Evolutionary conservation across 331 rosid genomes (phyloP).

Genomic region (Quercus phellos): DNA sequence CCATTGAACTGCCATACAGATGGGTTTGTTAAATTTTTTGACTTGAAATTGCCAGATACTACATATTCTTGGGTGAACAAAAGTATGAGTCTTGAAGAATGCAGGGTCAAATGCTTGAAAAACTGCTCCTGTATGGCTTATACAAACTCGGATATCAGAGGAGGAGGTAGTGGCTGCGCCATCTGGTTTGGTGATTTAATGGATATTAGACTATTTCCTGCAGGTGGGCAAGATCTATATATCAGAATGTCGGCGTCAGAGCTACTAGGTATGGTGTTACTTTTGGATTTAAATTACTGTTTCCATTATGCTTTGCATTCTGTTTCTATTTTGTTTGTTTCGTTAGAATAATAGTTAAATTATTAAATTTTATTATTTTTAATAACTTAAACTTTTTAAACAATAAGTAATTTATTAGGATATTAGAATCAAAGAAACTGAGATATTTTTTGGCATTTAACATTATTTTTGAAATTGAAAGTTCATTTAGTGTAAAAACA

Average conservation of each 20-base stretch:
- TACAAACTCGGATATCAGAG: slow-evolving; percentile 19
- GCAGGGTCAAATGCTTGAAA: slow-evolving; percentile 21
- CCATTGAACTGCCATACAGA: slow-evolving; percentile 12
- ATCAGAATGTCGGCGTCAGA: slow-evolving; percentile 17
- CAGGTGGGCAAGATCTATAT: slow-evolving; percentile 24
- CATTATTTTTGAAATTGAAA: no score
- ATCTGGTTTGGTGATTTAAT: slow-evolving; percentile 27
- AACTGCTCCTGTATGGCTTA: slow-evolving; percentile 25
- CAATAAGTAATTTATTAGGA: no score
- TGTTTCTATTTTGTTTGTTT: no score
- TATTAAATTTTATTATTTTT: no score
- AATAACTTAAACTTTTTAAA: no score
- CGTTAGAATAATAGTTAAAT: no score
- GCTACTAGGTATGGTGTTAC: slow-evolving; percentile 3
- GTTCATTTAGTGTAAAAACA: no score
- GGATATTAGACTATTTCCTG: slow-evolving; percentile 15
- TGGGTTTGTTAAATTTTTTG: slow-evolving; percentile 6
- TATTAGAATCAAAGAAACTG: no score
- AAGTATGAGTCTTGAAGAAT: slow-evolving; percentile 13
- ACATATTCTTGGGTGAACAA: slow-evolving; percentile 18
- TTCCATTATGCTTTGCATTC: no score
- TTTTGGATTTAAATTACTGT: background rate
- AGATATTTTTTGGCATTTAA: no score
- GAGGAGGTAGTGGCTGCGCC: slow-evolving; percentile 32
- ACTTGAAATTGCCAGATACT: slow-evolving; percentile 18